A percentile compares a stretch with the other conserved stretches of the same genome.
Conservation (phyloP, 1,139 yeast genomes). For the Yamadazyma diddensiae region DNA sequence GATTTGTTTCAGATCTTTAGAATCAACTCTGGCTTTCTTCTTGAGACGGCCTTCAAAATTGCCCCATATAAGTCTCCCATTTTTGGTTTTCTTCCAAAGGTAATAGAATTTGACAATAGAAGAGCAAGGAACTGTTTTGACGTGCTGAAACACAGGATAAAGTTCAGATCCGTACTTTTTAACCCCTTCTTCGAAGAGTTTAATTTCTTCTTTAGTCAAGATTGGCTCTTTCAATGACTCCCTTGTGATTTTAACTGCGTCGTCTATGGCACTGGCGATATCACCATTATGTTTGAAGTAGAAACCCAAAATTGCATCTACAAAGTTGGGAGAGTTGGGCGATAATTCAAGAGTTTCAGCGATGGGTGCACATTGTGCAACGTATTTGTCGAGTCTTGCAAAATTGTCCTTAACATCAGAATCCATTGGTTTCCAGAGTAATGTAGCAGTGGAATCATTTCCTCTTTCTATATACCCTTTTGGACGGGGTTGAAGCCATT, state of each 20-base stretch:
- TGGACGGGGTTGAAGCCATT: conserved; percentile 79
- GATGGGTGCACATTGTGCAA: conserved; percentile 51
- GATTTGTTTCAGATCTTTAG: conserved; percentile 21
- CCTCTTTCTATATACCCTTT: conserved; percentile 87
- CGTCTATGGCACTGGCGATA: conserved; percentile 39
- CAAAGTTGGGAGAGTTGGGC: conserved; percentile 66
- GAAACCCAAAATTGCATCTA: conserved; percentile 64
- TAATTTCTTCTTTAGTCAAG: conserved; percentile 59
- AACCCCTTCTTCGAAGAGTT: conserved; percentile 74
- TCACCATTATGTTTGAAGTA: conserved; percentile 55
- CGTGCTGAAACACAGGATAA: conserved; percentile 66
- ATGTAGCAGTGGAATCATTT: conserved; percentile 58
- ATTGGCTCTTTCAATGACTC: conserved; percentile 71
- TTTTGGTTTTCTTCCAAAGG: conserved; percentile 83
- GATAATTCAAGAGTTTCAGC: conserved; percentile 54
- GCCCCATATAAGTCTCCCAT: conserved; percentile 81
- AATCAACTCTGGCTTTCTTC: conserved; percentile 36
- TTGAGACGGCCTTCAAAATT: conserved; percentile 70
- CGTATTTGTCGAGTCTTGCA: conserved; percentile 47
- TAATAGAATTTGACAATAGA: conserved; percentile 85
- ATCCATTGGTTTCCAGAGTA: conserved; percentile 63
- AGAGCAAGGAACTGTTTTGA: conserved; percentile 65
- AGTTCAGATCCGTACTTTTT: conserved; percentile 74
- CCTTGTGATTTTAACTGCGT: conserved; percentile 47
- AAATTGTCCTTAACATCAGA: conserved; percentile 30